These are phyloP conservation scores for Pseudocercospora pini-densiflorae DNA, from an alignment of 2,329 filamentous ascomycete species.

Conservation along the genomic window DNA sequence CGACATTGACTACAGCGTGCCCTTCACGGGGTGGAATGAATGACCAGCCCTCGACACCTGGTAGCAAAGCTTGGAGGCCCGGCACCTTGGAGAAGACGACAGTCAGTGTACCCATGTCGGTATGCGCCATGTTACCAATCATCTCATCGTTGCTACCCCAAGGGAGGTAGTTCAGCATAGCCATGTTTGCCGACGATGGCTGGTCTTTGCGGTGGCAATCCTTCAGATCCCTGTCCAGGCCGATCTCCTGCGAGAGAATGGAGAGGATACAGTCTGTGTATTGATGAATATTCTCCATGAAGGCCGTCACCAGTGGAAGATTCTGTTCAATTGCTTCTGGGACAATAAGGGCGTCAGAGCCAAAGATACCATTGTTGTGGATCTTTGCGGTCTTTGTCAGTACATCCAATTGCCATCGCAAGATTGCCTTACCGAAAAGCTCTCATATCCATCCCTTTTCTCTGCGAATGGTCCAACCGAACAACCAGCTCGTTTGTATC, in stretches of 20 bases:
- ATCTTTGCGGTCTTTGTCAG: background rate
- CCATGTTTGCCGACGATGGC: conserved; percentile 56
- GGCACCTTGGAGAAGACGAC: conserved; percentile 47
- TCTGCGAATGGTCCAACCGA: conserved; percentile 14
- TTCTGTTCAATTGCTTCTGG: conserved; percentile 10
- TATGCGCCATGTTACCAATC: conserved; percentile 62
- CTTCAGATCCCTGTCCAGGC: conserved; percentile 51
- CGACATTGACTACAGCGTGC: conserved; percentile 43
- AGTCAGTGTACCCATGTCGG: conserved; percentile 61
- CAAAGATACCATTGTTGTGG: conserved; percentile 11
- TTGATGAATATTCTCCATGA: conserved; percentile 6
- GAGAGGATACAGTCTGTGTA: conserved; percentile 19
- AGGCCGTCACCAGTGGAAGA: conserved; percentile 11
- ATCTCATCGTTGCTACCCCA: conserved; percentile 48
- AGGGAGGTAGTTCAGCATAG: conserved; percentile 61
- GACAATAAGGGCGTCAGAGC: conserved; percentile 8
- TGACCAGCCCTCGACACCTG: conserved; percentile 50
- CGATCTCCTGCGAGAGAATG: conserved; percentile 18
- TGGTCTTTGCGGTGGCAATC: conserved; percentile 57
- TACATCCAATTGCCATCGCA: background rate
- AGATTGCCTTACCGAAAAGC: conserved; percentile 9
- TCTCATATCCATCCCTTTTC: conserved; percentile 22
- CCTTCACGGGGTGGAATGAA: conserved; percentile 41
- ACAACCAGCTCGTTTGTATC: conserved; percentile 10
- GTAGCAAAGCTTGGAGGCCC: conserved; percentile 39